Evolutionary conservation across 495 filamentous ascomycete species (phyloP).

Genomic region (Aspergillus steynii): DNA sequence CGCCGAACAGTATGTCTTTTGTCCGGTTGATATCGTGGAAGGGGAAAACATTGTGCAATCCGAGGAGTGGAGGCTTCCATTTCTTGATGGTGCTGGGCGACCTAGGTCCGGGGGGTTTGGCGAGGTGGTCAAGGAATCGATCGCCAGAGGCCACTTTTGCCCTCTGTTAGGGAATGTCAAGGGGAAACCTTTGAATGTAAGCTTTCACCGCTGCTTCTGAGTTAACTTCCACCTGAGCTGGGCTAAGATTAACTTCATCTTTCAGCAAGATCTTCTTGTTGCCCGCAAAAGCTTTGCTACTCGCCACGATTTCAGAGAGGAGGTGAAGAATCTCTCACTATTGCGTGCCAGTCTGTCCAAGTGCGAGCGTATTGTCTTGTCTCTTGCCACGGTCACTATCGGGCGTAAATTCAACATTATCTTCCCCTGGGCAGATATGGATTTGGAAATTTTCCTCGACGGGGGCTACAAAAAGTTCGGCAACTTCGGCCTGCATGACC

Average conservation of each 20-base stretch:
- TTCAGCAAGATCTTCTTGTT: constrained; percentile 1
- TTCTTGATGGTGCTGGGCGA: not conserved
- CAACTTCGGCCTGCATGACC: not conserved
- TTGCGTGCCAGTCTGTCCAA: constrained; percentile 8
- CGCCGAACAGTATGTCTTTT: constrained; percentile 11
- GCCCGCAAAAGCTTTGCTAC: constrained; percentile 10
- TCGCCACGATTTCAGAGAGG: constrained; percentile 3
- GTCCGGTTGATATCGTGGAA: constrained; percentile 17
- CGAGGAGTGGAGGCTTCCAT: constrained; percentile 19
- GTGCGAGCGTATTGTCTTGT: constrained; percentile 11
- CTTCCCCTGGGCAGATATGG: constrained; percentile 14
- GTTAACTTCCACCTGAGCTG: too few species aligned
- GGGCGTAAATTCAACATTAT: constrained; percentile 18
- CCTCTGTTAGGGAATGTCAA: too few species aligned
- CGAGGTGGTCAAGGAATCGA: constrained; percentile 12
- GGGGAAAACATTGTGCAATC: not conserved
- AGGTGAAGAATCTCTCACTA: constrained; percentile 7
- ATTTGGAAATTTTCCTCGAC: constrained; percentile 16
- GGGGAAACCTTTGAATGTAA: not conserved
- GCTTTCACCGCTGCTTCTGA: not conserved
- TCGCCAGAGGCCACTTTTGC: constrained; percentile 10
- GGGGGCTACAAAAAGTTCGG: not conserved
- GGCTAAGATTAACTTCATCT: too few species aligned
- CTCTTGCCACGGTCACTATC: constrained; percentile 15
- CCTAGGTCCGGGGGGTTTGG: constrained; percentile 14